phyloP scores from a whole-genome alignment of 495 filamentous ascomycete genomes.

The Pyrenopolyporus hunteri region DNA sequence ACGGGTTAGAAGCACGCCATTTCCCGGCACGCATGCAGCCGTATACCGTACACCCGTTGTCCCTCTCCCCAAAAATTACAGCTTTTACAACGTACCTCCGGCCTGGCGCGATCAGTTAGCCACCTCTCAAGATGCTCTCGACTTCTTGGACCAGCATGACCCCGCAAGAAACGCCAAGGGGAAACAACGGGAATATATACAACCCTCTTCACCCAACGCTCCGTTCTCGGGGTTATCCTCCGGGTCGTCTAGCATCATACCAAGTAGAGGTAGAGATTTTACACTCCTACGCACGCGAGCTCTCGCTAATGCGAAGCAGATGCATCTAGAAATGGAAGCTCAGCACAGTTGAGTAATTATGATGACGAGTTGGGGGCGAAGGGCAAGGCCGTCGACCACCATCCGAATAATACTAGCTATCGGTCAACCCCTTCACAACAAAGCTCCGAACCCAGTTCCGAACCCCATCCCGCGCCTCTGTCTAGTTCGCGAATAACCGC shows the following conservation, averaged over 20 bases:
- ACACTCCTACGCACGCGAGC: too few relatives aligned
- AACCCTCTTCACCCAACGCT: conserved; percentile 2
- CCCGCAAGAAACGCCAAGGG: conserved; percentile 28
- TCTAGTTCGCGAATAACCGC: conserved; percentile 22
- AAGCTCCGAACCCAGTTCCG: conserved; percentile 13
- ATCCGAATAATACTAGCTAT: conserved; percentile 10
- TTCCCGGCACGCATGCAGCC: conserved; percentile 51
- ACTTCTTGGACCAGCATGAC: conserved; percentile 23
- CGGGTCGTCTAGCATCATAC: conserved; percentile 22
- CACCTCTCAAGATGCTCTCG: conserved; percentile 15
- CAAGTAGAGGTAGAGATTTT: conserved; percentile 17
- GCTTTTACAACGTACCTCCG: conserved; percentile 47
- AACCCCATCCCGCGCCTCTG: conserved; percentile 4
- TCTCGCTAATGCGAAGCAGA: conserved; percentile 18
- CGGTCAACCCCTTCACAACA: conserved; percentile 13
- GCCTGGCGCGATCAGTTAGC: conserved; percentile 38
- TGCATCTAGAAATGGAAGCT: conserved; percentile 10
- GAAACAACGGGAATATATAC: conserved; percentile 31
- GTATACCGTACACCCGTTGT: conserved; percentile 50
- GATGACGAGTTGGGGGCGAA: conserved; percentile 31
- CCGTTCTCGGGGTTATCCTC: conserved; percentile 15
- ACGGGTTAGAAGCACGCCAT: conserved; percentile 51
- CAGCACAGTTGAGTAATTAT: conserved; percentile 13
- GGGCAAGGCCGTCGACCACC: conserved; percentile 11
- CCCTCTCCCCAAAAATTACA: conserved; percentile 50